Percentiles rank a stretch among this genome's conserved stretches.
Conservation (phyloP, 306 rosid genomes). For the Nissolia schottii region DNA sequence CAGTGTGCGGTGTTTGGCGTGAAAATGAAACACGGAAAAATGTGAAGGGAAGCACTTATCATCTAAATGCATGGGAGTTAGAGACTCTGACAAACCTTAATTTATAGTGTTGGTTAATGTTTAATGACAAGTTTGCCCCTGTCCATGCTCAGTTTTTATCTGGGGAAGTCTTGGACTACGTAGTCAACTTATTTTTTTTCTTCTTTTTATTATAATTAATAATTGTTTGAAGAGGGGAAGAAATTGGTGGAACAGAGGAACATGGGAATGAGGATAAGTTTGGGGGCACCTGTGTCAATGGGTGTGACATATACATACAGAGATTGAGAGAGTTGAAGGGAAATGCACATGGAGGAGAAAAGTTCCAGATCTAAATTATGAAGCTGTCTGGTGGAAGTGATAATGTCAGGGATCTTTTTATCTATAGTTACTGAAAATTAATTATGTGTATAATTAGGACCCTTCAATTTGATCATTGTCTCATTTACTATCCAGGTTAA, state of each 20-base stretch:
- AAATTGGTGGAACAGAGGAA: slow-evolving; percentile 23
- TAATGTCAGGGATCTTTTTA: not conserved
- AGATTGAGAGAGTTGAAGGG: slow-evolving; percentile 5
- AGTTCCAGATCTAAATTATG: slow-evolving; percentile 18
- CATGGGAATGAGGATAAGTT: slow-evolving; percentile 29
- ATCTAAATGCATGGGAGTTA: slow-evolving; percentile 10
- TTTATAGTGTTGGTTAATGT: not conserved
- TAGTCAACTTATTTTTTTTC: not conserved
- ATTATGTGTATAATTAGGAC: not conserved
- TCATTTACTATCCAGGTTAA: not conserved
- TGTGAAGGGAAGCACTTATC: not conserved
- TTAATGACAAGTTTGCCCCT: slow-evolving; percentile 55
- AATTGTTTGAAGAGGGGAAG: not conserved
- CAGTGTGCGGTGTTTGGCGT: not conserved
- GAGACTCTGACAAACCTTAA: not conserved
- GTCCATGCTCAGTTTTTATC: not conserved
- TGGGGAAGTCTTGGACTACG: slow-evolving; percentile 20
- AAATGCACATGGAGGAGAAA: slow-evolving; percentile 32
- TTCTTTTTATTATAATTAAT: not conserved
- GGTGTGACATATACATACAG: slow-evolving; percentile 16
- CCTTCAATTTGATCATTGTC: not conserved
- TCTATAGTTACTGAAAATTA: not conserved
- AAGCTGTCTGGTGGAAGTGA: not conserved
- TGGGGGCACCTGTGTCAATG: slow-evolving; percentile 9
- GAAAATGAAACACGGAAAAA: not conserved